Conservation (phyloP, 2,329 filamentous ascomycete genomes). For the Fusarium ambrosium region DNA sequence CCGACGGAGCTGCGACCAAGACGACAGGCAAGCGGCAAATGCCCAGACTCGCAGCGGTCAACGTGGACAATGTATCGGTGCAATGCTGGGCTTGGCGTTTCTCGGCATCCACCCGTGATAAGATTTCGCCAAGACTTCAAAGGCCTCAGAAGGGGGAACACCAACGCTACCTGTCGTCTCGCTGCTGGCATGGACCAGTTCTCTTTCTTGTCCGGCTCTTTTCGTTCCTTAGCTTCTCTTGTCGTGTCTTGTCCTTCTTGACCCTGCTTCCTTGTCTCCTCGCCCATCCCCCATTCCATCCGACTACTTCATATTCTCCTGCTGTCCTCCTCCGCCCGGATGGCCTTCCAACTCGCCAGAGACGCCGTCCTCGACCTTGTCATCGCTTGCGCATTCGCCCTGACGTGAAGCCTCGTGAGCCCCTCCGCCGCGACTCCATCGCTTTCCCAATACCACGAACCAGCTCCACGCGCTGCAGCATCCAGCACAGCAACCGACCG, state of each 20-base stretch:
- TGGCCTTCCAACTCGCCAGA: constrained; percentile 30
- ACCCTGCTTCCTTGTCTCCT: constrained; percentile 28
- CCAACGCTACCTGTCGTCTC: constrained; percentile 45
- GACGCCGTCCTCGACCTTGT: constrained; percentile 26
- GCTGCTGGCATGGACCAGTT: constrained; percentile 38
- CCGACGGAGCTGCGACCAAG: constrained; percentile 3
- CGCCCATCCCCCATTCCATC: constrained; percentile 27
- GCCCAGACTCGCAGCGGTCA: constrained; percentile 46
- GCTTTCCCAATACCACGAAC: constrained; percentile 12
- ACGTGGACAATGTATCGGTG: constrained; percentile 48
- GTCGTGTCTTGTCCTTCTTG: constrained; percentile 29
- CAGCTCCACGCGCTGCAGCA: constrained; percentile 8
- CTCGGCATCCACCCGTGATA: constrained; percentile 50
- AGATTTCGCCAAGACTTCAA: constrained; percentile 51
- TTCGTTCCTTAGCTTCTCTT: constrained; percentile 29
- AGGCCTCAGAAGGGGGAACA: constrained; percentile 49
- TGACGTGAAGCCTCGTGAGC: constrained; percentile 25
- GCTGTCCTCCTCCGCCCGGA: constrained; percentile 28
- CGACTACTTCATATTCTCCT: constrained; percentile 18
- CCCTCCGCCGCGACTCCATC: constrained; percentile 1
- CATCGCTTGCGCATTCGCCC: constrained; percentile 19
- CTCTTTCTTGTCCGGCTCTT: constrained; percentile 35
- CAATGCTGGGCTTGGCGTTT: constrained; percentile 48
- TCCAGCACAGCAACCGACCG: constrained; percentile 14
- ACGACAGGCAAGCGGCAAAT: constrained; percentile 26